Base-by-base conservation (phyloP, 1,284 basidiomycete genomes). In the Thelephora terrestris region DNA sequence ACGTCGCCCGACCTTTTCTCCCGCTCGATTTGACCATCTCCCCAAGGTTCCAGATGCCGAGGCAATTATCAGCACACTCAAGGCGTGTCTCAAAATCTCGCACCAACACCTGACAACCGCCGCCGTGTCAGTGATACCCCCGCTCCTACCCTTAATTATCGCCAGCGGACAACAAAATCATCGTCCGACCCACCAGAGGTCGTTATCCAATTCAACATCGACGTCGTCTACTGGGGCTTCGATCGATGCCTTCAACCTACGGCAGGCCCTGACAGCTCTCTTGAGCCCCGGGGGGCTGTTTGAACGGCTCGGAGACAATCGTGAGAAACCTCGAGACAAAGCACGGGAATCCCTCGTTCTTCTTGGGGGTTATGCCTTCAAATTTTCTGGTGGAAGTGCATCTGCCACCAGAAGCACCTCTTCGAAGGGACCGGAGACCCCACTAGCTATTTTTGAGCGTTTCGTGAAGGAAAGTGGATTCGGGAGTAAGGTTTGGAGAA, bases 101-200 rank as follows among this genome's bases (percentile, higher is more conserved):
- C 91, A 94, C 64, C 81, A 89, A 58, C 85, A 89, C 58, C 70
- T 94, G 43, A 78, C 79, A n/a, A 81, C 78, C 50, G 84, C 85
- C 42, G 80, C 82, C 36, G 68, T 86, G 55, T 73, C 75, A 50
- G 77, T 76, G 37, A 67, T 88, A 43, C 79, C 78, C 24, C 68
- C 78, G 16, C 66, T 85, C 51, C 71, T 88, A 47, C 77, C 79
- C 35, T 70, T 81, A 40, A 70, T 87, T 46, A 66, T 83, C 48
- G 63, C 71, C 24, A 70, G 67, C 29, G 56, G 66, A 17, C 52
- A 55, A 20, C 66, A 65, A 46, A 51, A 61, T 27, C 64, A 66
- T 34, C 60, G 67, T 40, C 57, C 58, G 47, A 37, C 59, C 45
- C 57, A 51, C 49, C 62, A 55, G 42, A 63, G 64, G 48, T 62